A percentile compares a stretch with the other conserved stretches of the same genome.
phyloP scores from a whole-genome alignment of 371 early-diverging fungal genomes.

The Mucor piriformis region DNA sequence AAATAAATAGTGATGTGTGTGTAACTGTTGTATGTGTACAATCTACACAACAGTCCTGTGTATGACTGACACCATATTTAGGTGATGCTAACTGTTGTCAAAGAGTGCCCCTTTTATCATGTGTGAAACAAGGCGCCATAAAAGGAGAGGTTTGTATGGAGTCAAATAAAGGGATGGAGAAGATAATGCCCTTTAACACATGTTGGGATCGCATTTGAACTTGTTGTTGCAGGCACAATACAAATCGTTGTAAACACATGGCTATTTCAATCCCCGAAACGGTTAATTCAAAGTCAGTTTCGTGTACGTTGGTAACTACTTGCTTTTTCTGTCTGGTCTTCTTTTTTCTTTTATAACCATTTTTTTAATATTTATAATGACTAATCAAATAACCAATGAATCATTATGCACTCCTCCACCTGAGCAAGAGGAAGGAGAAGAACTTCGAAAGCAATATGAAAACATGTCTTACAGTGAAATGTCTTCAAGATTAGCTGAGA shows the following conservation, averaged over 20 bases:
- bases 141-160: too few species aligned
- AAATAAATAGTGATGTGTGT: background rate
- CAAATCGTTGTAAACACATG: background rate
- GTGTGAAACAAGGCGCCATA: too few species aligned
- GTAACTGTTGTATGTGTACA: background rate
- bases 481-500: constrained; percentile 43
- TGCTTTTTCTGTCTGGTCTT: background rate
- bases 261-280: background rate
- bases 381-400: background rate
- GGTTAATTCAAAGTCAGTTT: too few species aligned
- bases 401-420: background rate
- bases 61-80: background rate
- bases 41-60: too few species aligned
- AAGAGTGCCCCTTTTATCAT: background rate
- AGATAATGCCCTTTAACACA: too few species aligned
- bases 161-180: too few species aligned
- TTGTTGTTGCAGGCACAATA: too few species aligned
- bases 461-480: constrained; percentile 51
- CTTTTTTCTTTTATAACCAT: background rate
- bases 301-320: background rate
- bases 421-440: constrained; percentile 5
- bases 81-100: background rate
- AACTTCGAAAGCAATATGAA: constrained; percentile 41
- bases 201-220: too few species aligned
- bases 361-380: background rate